Base-by-base conservation (phyloP, 176 grass and related monocot genomes). In the Sorghum bicolor region DNA sequence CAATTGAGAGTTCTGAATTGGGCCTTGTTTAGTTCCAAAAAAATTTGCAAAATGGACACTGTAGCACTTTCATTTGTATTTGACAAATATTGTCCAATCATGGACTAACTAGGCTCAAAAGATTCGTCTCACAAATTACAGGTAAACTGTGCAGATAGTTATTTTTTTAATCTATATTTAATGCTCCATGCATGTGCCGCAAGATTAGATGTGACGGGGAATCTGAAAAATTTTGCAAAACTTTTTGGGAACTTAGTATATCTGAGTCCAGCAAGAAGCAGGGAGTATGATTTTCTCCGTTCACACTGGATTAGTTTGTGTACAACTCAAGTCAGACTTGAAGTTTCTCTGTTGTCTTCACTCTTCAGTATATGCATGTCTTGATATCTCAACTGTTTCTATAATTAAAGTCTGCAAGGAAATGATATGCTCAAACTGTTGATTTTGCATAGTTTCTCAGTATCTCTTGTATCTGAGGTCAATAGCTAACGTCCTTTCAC, bases 391-490 rank as follows among this genome's bases (percentile, higher is more conserved):
- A 22, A 15, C 50, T 28, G 22, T 38, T 26, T 24, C 55, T 57
- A 39, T 64, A 45, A 37, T 48, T 74, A 38, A n/a, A 86, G 32
- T 14, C 9, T 50, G 19, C 28, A 16, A 58, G 67, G 58, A 69
- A 82, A 20, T 70, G 30, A 62, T 81, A 55, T 52, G 10, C 61
- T 69, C 32, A 65, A 76, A 29, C 81, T 72, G 14, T 28, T 86
- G 11, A 36, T 67, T 33, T 81, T 20, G 11, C 38, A 28, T 66
- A 31, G 33, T 58, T 82, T 82, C 53, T 75, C 25, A 37, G 33
- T 57, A 78, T 82, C 65, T 75, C 6, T 66, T 85, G 69, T 77
- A 75, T 77, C 15, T n/a, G 50, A 82, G 15, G 15, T 5, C 32
- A 55, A 33, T 48, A 64, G 64, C 7, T 39, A 76, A 50, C 40